Evolutionary conservation across 345 rosid genomes (phyloP).

Genomic region (Melastoma malabathricum): DNA sequence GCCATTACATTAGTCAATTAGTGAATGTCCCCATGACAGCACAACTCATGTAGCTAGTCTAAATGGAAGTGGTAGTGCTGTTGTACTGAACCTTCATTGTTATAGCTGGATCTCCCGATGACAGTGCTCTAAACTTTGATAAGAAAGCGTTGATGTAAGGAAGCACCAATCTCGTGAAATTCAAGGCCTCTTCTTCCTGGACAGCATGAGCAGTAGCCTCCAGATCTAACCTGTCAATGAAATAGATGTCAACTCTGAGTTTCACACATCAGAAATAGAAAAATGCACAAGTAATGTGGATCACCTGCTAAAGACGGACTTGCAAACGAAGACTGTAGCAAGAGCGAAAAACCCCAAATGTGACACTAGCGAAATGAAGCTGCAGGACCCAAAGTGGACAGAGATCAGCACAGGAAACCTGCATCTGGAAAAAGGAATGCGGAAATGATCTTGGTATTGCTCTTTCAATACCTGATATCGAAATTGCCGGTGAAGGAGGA

Average conservation of each 20-base stretch:
- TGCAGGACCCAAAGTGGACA: conserved; percentile 16
- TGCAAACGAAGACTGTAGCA: conserved; percentile 55
- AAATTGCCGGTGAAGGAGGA: conserved; percentile 65
- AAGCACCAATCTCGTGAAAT: conserved; percentile 49
- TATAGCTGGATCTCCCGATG: conserved; percentile 82
- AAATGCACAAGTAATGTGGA: not conserved
- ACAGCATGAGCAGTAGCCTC: conserved; percentile 36
- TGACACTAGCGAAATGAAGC: conserved; percentile 69
- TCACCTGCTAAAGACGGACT: conserved; percentile 58
- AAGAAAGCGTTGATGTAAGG: conserved; percentile 75
- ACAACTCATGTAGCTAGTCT: too few species aligned
- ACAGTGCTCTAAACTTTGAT: conserved; percentile 53
- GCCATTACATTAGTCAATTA: conserved; percentile 19
- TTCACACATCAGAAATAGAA: too few species aligned
- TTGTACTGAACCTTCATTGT: conserved; percentile 95
- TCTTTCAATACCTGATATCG: conserved; percentile 40
- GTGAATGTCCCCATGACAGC: too few species aligned
- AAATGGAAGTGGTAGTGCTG: not conserved
- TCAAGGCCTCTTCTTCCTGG: conserved; percentile 71
- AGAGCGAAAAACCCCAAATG: conserved; percentile 70
- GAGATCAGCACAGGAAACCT: not conserved
- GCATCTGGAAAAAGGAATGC: not conserved
- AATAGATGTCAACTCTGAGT: not conserved
- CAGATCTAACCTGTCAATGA: conserved; percentile 35
- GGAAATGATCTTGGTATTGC: not conserved